Percentiles rank a stretch among this genome's conserved stretches.
phyloP scores from a whole-genome alignment of 805 yeast species.

The Maudiozyma turicensis region DNA sequence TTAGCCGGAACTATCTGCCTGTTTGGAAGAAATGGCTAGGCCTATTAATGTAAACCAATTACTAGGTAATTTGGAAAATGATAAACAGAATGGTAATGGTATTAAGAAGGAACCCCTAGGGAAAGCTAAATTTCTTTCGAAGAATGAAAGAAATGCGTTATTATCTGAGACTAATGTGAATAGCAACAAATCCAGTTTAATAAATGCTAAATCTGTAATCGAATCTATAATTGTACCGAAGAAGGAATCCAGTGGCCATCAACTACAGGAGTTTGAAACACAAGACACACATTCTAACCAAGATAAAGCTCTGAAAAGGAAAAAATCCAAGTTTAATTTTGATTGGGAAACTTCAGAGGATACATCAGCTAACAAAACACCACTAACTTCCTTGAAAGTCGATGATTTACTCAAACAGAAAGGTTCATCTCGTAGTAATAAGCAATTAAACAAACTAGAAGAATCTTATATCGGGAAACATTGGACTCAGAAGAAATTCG shows the following conservation, averaged over 20 bases:
- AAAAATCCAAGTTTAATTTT: conserved; percentile 42
- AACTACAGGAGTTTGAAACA: no score
- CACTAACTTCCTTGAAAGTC: conserved; percentile 28
- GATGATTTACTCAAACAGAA: conserved; percentile 9
- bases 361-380: conserved; percentile 39
- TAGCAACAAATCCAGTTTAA: neutral
- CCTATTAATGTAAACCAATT: conserved; percentile 34
- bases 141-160: conserved; percentile 31
- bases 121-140: conserved; percentile 38
- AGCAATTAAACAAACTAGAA: conserved; percentile 5
- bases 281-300: neutral
- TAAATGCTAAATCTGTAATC: neutral
- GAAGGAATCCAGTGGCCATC: neutral
- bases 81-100: conserved; percentile 1
- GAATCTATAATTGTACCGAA: neutral
- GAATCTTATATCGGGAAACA: conserved; percentile 23
- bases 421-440: neutral
- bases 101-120: conserved; percentile 3
- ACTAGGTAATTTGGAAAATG: conserved; percentile 15
- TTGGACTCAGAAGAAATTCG: conserved; percentile 62
- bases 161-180: neutral
- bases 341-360: conserved; percentile 67
- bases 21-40: conserved; percentile 14
- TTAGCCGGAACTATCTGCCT: no score
- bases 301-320: neutral